phyloP scores from a whole-genome alignment of 805 yeast genomes.

The Myxozyma lipomycoides region DNA sequence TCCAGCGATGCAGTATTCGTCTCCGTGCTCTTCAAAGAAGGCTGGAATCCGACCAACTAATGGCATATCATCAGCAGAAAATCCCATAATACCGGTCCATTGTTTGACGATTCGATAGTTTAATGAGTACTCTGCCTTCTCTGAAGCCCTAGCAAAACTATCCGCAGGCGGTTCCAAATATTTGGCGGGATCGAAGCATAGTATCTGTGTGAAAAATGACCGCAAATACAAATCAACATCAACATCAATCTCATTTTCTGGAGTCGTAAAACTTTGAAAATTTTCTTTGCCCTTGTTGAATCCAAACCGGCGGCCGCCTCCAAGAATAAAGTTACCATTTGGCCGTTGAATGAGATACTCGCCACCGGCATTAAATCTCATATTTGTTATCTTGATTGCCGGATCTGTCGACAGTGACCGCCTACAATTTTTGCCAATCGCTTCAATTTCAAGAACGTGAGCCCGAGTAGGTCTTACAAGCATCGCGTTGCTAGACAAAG shows the following conservation, averaged over 20 bases:
- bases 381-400: conserved; percentile 15
- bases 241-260: conserved; percentile 33
- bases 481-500: background rate
- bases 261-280: background rate
- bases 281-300: conserved; percentile 8
- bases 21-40: conserved; percentile 30
- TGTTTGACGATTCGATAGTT: conserved; percentile 22
- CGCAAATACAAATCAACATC: conserved; percentile 33
- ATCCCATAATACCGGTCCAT: conserved; percentile 52
- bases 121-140: background rate
- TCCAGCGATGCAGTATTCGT: conserved; percentile 46
- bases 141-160: background rate
- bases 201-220: conserved; percentile 16
- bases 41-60: conserved; percentile 43
- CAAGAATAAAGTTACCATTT: conserved; percentile 28
- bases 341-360: conserved; percentile 25
- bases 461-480: conserved; percentile 33
- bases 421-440: background rate
- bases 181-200: conserved; percentile 35
- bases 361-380: conserved; percentile 21
- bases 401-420: conserved; percentile 14
- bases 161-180: conserved; percentile 28
- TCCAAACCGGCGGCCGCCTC: conserved; percentile 29
- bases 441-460: conserved; percentile 29
- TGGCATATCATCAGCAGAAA: conserved; percentile 42